A percentile compares a stretch with the other conserved stretches of the same genome.
Conservation (phyloP, 371 early-diverging fungal species). For the Phascolomyces articulosus region DNA sequence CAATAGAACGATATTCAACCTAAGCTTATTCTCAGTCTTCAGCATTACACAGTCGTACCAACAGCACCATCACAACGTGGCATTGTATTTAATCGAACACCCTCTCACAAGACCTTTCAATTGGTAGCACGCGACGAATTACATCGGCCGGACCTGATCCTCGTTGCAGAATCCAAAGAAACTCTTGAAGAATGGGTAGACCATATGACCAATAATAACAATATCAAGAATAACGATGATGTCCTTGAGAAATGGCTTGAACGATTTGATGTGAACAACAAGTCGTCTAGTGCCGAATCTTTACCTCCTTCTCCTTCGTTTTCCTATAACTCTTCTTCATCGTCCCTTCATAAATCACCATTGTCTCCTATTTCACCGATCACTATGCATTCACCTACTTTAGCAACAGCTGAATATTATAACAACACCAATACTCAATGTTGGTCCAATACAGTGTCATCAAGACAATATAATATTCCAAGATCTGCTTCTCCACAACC, state of each 20-base stretch:
- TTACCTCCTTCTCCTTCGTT: conserved; percentile 13
- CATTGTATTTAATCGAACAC: conserved; percentile 7
- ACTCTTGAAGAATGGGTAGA: conserved; percentile 19
- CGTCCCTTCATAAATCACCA: conserved; percentile 2
- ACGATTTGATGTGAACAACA: conserved; percentile 16
- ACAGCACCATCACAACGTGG: conserved; percentile 14
- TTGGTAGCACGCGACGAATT: conserved; percentile 15
- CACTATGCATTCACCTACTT: neutral
- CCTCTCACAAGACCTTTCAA: conserved; percentile 14
- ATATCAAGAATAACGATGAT: conserved; percentile 6
- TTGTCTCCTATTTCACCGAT: neutral
- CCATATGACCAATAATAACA: conserved; percentile 1
- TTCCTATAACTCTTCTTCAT: conserved; percentile 6
- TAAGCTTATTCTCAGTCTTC: conserved; percentile 12
- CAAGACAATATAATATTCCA: too few species aligned
- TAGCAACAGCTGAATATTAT: too few species aligned
- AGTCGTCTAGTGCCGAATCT: neutral
- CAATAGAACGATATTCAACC: conserved; percentile 12
- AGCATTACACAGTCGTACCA: conserved; percentile 12
- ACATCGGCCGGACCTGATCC: conserved; percentile 13
- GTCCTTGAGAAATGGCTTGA: conserved; percentile 30
- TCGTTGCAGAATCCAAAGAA: conserved; percentile 17
- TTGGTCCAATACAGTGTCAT: too few species aligned
- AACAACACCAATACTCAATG: too few species aligned
- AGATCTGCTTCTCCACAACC: neutral